phyloP scores from a whole-genome alignment of 345 rosid genomes.

The Eucalyptus cladocalyx region DNA sequence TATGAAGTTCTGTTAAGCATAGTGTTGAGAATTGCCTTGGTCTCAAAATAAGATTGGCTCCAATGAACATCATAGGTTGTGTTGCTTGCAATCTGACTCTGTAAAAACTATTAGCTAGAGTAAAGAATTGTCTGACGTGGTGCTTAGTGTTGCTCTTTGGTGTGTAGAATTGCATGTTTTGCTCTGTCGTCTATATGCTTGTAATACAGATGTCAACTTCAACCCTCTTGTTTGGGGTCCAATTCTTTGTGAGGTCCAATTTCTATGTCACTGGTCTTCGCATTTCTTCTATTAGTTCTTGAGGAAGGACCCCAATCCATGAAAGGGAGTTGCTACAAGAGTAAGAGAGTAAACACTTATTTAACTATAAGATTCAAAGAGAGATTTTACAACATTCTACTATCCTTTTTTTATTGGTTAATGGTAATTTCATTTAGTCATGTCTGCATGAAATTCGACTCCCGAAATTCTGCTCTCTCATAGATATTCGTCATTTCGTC shows the following conservation, averaged over 20 bases:
- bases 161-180: not conserved
- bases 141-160: not conserved
- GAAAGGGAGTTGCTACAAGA: not conserved
- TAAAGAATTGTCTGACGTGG: not conserved
- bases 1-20: too few species aligned
- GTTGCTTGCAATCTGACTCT: not conserved
- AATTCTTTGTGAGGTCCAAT: not conserved
- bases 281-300: not conserved
- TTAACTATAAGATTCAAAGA: not conserved
- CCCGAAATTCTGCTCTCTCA: not conserved
- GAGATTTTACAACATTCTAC: not conserved
- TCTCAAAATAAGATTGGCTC: too few species aligned
- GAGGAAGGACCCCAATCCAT: not conserved
- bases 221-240: not conserved
- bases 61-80: too few species aligned
- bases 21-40: too few species aligned
- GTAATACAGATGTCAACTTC: not conserved
- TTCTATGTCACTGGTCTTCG: not conserved
- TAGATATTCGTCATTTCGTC: too few species aligned
- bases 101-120: not conserved
- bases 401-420: not conserved
- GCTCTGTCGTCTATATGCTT: not conserved
- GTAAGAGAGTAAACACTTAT: accelerated
- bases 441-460: not conserved
- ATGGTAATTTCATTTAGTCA: not conserved